Evolutionary conservation across 2,329 filamentous ascomycete genomes (phyloP).

Genomic region (Seiridium cupressi): DNA sequence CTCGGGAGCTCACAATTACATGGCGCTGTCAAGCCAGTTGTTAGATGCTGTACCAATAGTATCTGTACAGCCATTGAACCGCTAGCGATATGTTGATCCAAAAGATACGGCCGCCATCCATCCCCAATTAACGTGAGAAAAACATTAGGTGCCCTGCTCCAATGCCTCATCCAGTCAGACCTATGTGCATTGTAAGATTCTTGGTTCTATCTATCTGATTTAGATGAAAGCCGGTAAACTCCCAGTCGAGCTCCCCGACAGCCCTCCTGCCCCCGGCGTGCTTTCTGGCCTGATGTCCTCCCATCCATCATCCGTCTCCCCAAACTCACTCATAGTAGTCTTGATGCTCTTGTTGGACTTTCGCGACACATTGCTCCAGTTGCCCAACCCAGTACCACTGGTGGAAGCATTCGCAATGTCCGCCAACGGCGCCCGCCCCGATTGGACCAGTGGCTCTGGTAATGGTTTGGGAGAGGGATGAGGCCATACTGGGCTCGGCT

Average conservation of each 20-base stretch:
- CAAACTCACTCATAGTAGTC: neutral
- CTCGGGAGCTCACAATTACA: no score
- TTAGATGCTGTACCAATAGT: no score
- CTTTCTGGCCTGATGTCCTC: conserved; percentile 8
- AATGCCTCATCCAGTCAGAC: neutral
- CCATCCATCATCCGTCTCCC: conserved; percentile 9
- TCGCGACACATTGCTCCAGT: neutral
- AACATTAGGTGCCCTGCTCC: no score
- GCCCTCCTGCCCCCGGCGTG: neutral
- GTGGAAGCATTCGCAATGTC: conserved; percentile 5
- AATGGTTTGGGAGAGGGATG: conserved; percentile 4
- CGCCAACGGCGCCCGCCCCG: conserved; percentile 1
- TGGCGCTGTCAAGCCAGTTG: no score
- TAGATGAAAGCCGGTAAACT: conserved; percentile 8
- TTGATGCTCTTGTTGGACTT: conserved; percentile 1
- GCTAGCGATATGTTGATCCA: no score
- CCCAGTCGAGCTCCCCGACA: neutral
- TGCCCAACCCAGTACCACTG: neutral
- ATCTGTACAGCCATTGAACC: no score
- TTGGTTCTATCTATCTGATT: neutral
- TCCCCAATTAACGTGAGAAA: no score
- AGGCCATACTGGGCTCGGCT: conserved; percentile 2
- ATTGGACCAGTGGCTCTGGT: conserved; percentile 5
- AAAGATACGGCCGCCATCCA: no score
- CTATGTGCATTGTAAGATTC: neutral